Evolutionary conservation across 1,284 basidiomycete genomes (phyloP).

Genomic region (Fomitopsis betulina): DNA sequence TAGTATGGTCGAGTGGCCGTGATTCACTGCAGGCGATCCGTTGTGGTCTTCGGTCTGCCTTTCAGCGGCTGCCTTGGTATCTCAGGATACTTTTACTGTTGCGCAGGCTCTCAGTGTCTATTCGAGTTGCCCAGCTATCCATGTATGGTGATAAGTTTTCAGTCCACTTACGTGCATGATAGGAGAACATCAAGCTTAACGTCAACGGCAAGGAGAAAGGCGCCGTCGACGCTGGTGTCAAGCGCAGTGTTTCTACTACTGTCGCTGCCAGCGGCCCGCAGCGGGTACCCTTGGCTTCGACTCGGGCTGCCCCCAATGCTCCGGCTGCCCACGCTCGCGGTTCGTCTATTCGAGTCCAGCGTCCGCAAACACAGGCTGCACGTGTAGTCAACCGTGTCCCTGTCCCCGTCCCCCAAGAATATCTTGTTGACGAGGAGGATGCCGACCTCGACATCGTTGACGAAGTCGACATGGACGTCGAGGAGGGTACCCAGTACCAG

Average conservation of each 20-base stretch:
- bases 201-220: slow-evolving; percentile 43
- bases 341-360: slow-evolving; percentile 24
- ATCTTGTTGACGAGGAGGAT: slow-evolving; percentile 30
- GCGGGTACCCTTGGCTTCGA: slow-evolving; percentile 62
- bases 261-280: slow-evolving; percentile 54
- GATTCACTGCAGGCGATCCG: too few relatives aligned
- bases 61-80: too few relatives aligned
- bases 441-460: slow-evolving; percentile 30
- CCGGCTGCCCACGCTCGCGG: slow-evolving; percentile 35
- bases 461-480: slow-evolving; percentile 58
- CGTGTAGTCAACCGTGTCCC: slow-evolving; percentile 33
- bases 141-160: too few relatives aligned
- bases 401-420: slow-evolving; percentile 28
- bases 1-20: too few relatives aligned
- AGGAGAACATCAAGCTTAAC: slow-evolving; percentile 40
- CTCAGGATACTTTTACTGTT: too few relatives aligned
- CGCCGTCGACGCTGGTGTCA: slow-evolving; percentile 48
- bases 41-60: too few relatives aligned
- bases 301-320: slow-evolving; percentile 35
- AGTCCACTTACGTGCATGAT: slow-evolving; percentile 6
- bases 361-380: slow-evolving; percentile 19
- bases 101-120: too few relatives aligned
- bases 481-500: slow-evolving; percentile 28
- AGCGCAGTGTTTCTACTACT: slow-evolving; percentile 58
- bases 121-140: too few relatives aligned